Evolutionary conservation across 371 early-diverging fungal genomes (phyloP).

Genomic region (Mortierella sp.): DNA sequence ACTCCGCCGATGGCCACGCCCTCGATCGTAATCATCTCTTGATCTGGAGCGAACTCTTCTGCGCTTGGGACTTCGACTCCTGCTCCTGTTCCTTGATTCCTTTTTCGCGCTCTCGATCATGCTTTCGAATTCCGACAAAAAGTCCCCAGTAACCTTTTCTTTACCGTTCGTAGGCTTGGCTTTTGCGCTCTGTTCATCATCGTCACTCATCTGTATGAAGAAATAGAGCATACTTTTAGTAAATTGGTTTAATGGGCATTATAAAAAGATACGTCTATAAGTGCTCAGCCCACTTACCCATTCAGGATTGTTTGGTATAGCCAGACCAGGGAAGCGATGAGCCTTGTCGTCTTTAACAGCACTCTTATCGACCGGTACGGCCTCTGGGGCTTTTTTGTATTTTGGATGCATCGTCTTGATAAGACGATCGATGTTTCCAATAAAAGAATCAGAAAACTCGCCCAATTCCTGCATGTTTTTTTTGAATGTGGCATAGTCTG

Average conservation of each 20-base stretch:
- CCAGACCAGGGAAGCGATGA: conserved; percentile 86
- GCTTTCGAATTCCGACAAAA: conserved; percentile 71
- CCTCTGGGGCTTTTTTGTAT: conserved; percentile 36
- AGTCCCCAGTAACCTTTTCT: conserved; percentile 63
- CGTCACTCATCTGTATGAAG: conserved; percentile 16
- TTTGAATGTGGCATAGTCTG: conserved; percentile 77
- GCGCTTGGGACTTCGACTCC: conserved; percentile 52
- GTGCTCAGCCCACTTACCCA: conserved; percentile 16
- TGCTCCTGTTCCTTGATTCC: conserved; percentile 35
- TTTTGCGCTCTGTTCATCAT: neutral
- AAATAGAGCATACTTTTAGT: neutral
- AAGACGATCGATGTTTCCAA: conserved; percentile 89
- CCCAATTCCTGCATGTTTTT: conserved; percentile 75
- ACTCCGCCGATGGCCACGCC: conserved; percentile 55
- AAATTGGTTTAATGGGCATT: neutral
- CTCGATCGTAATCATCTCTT: conserved; percentile 25
- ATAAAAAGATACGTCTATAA: neutral
- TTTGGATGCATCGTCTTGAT: conserved; percentile 90
- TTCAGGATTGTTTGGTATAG: conserved; percentile 73
- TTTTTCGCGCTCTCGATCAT: conserved; percentile 53
- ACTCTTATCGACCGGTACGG: conserved; percentile 31
- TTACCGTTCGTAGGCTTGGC: conserved; percentile 17
- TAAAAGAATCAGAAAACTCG: conserved; percentile 88
- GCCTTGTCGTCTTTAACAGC: conserved; percentile 62
- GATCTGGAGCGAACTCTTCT: conserved; percentile 46